Evolutionary conservation across 805 yeast species (phyloP).

Genomic region (Sporopachydermia lactativora): DNA sequence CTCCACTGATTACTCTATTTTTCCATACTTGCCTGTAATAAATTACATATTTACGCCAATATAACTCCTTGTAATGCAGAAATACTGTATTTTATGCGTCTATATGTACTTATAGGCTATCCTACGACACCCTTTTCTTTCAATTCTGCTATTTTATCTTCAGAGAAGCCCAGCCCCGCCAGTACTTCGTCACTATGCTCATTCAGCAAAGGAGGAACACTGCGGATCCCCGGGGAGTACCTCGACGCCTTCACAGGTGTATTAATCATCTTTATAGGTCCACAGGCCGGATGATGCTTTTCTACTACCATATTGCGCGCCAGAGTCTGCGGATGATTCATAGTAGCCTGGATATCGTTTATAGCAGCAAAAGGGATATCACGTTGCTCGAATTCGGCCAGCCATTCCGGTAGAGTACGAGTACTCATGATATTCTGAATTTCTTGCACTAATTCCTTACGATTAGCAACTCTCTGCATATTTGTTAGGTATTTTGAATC

Average conservation of each 20-base stretch:
- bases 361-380: constrained; percentile 27
- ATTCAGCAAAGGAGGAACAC: constrained; percentile 25
- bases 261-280: constrained; percentile 21
- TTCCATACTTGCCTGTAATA: too few species aligned
- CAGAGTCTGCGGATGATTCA: constrained; percentile 21
- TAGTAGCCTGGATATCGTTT: constrained; percentile 23
- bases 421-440: constrained; percentile 17
- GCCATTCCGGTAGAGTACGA: constrained; percentile 23
- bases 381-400: constrained; percentile 16
- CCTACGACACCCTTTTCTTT: constrained; percentile 15
- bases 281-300: constrained; percentile 22
- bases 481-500: constrained; percentile 21
- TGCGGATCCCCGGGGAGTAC: constrained; percentile 19
- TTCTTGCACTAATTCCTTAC: constrained; percentile 18
- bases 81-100: too few species aligned
- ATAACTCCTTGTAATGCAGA: too few species aligned
- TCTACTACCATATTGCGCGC: constrained; percentile 23
- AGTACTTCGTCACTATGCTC: constrained; percentile 23
- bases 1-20: too few species aligned
- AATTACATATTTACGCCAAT: too few species aligned
- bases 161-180: constrained; percentile 12
- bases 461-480: constrained; percentile 21
- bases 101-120: too few species aligned
- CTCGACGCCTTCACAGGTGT: constrained; percentile 25
- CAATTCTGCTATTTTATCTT: constrained; percentile 13